Conservation (phyloP, 768 basidiomycete genomes). For the Amanita rubescens region DNA sequence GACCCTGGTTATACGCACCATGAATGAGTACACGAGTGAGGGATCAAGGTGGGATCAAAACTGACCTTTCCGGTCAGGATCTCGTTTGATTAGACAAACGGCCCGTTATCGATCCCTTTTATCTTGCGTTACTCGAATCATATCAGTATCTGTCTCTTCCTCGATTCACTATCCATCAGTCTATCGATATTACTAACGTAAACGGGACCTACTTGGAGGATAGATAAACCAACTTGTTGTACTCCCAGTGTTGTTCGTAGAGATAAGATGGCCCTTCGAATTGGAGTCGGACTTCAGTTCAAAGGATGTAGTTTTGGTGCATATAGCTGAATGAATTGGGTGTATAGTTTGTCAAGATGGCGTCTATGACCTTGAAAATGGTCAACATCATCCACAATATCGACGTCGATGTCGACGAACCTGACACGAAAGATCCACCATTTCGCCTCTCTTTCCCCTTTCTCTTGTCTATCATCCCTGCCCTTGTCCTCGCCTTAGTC, state of each 20-base stretch:
- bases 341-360: conserved; percentile 67
- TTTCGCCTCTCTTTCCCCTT: conserved; percentile 15
- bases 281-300: conserved; percentile 60
- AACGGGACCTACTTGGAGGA: conserved; percentile 40
- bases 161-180: conserved; percentile 61
- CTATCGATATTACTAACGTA: neutral
- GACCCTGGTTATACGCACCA: conserved; percentile 32
- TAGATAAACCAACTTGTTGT: conserved; percentile 54
- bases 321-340: conserved; percentile 51
- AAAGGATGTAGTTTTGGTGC: conserved; percentile 44
- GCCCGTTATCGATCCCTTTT: conserved; percentile 68
- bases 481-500: conserved; percentile 7
- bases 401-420: neutral
- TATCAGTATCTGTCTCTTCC: conserved; percentile 54
- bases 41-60: conserved; percentile 3
- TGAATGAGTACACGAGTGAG: conserved; percentile 2
- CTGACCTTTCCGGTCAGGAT: conserved; percentile 59
- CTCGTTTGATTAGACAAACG: conserved; percentile 68
- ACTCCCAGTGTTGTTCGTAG: conserved; percentile 48
- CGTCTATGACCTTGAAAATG: conserved; percentile 81
- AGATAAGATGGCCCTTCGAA: conserved; percentile 49
- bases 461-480: too few relatives aligned
- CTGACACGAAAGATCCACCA: conserved; percentile 5
- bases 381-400: neutral
- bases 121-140: conserved; percentile 48